These are phyloP conservation scores for Jacaranda mimosifolia DNA, from an alignment of 257 asterid genomes.

Conservation along the genomic window DNA sequence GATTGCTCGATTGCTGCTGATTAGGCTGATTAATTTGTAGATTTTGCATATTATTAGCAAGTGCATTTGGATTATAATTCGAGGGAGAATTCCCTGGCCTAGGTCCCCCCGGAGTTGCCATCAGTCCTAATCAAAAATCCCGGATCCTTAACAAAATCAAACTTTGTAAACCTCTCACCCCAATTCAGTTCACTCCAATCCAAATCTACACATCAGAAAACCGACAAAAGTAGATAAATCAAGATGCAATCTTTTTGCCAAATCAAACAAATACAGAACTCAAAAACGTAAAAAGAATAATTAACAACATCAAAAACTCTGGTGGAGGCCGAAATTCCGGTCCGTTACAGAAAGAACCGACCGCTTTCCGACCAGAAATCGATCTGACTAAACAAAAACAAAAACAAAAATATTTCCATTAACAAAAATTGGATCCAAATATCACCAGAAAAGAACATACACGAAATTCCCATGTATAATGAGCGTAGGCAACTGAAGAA, in stretches of 20 bases:
- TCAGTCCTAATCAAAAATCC: slow-evolving; percentile 45
- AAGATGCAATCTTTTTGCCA: slow-evolving; percentile 34
- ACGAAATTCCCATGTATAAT: slow-evolving; percentile 8
- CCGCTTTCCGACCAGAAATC: slow-evolving; percentile 50
- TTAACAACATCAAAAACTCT: slow-evolving; percentile 33
- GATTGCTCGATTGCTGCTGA: slow-evolving; percentile 60
- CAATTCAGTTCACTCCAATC: slow-evolving; percentile 43
- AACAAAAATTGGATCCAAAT: slow-evolving; percentile 25
- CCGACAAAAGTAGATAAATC: slow-evolving; percentile 18
- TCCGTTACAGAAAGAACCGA: slow-evolving; percentile 44
- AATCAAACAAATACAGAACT: slow-evolving; percentile 32
- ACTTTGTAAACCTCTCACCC: slow-evolving; percentile 30
- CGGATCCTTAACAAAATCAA: slow-evolving; percentile 46
- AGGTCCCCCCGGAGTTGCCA: slow-evolving; percentile 94
- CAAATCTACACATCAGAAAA: slow-evolving; percentile 44
- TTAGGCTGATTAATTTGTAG: slow-evolving; percentile 73
- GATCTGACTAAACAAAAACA: slow-evolving; percentile 44
- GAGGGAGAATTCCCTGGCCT: slow-evolving; percentile 89
- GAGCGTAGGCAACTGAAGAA: slow-evolving; percentile 23
- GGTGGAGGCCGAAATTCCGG: slow-evolving; percentile 51
- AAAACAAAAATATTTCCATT: slow-evolving; percentile 14
- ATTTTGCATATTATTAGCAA: slow-evolving; percentile 85
- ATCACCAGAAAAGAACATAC: background rate
- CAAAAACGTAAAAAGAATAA: slow-evolving; percentile 25
- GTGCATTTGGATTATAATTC: slow-evolving; percentile 76